Evolutionary conservation across 192 early-diverging fungal species (phyloP), one percentile per base, ranked within the genome.

Genomic region (Diversispora epigaea): DNA sequence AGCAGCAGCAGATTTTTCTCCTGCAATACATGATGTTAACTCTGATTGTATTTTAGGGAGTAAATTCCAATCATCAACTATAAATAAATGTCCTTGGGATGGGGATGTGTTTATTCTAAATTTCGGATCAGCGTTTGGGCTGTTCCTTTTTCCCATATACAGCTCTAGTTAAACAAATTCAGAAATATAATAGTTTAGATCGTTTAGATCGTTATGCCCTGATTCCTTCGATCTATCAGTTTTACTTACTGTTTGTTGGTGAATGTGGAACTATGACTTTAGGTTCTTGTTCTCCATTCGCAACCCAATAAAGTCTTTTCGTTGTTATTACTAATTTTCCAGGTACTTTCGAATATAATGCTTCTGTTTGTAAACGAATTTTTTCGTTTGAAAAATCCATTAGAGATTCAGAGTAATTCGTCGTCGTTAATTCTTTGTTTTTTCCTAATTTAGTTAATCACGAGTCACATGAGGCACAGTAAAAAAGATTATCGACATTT

Each of bases 1-100:
- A 58, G 57, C 57, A 22, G 65, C 45, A 11, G 65, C n/a, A 67
- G 65, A 67, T 22, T 10, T 67, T 25, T 4, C 22, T 22, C 57
- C 19, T 19, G 4, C 9, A 21, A 19, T 57, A n/a, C 55, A 19
- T 57, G 10, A 5, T 19, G 57, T 58, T 21, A 58, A 32, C 22
- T 58, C 57, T 25, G 4, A 17, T 22, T 58, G n/a, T 58, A 58
- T 58, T 22, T 58, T 58, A 5, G n/a, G n/a, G 10, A 58, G 9
- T 19, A 4, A 9, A 58, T 58, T 47, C 49, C 49, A 70, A 25
- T 19, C 11, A 54, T 17, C n/a, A 17, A 54, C 12, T 17, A 17
- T 17, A 54, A 54, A 54, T 54, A 17, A 17, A 4, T 54, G n/a
- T 4, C n/a, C 50, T 17, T 11, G 4, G 4, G 4, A 8, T 4